These are phyloP conservation scores for Penicillium brasilianum DNA, from an alignment of 2,329 filamentous ascomycete genomes.

Conservation along the genomic window DNA sequence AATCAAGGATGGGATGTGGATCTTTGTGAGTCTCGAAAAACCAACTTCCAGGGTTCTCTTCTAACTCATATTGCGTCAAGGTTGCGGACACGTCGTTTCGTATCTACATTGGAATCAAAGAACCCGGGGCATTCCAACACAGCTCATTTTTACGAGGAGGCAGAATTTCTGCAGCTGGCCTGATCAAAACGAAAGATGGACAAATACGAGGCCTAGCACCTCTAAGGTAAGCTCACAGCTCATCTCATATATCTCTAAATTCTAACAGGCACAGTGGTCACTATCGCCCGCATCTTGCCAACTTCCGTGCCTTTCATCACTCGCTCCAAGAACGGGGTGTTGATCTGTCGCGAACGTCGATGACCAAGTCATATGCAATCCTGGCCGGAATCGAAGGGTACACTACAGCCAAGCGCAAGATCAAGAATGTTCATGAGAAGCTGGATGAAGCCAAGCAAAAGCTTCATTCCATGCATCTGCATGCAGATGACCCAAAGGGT, in stretches of 20 bases:
- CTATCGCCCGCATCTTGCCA: constrained; percentile 81
- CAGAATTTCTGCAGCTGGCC: constrained; percentile 79
- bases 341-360: constrained; percentile 78
- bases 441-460: constrained; percentile 23
- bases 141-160: constrained; percentile 85
- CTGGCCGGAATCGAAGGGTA: constrained; percentile 84
- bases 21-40: constrained; percentile 64
- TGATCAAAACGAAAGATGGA: constrained; percentile 84
- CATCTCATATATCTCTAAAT: background rate
- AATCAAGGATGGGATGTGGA: constrained; percentile 88
- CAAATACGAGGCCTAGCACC: constrained; percentile 74
- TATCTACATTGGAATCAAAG: constrained; percentile 88
- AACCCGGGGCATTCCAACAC: constrained; percentile 86
- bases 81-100: constrained; percentile 74
- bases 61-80: constrained; percentile 13
- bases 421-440: constrained; percentile 30
- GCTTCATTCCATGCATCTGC: constrained; percentile 8
- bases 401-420: constrained; percentile 62
- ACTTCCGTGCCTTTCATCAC: constrained; percentile 81
- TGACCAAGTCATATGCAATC: constrained; percentile 81
- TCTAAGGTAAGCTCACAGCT: constrained; percentile 40
- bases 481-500: background rate
- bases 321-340: constrained; percentile 73
- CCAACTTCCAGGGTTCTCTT: too few species aligned
- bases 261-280: constrained; percentile 67